Evolutionary conservation across 2,329 filamentous ascomycete genomes (phyloP), one percentile per base, ranked within the genome.

Genomic region (Talaromyces sp.): DNA sequence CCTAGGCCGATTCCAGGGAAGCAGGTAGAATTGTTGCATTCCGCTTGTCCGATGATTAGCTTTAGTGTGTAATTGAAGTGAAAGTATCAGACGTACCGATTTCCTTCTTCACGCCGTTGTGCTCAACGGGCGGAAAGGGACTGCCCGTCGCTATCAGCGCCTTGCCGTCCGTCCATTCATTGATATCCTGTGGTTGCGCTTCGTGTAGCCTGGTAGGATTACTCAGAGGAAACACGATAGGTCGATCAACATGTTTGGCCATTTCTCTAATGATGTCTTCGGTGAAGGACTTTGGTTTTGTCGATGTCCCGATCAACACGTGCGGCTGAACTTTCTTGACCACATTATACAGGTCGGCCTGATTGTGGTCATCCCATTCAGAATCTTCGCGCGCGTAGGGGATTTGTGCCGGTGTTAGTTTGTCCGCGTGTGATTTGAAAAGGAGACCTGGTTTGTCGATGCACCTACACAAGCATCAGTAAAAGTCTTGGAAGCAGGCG

Each of bases 1-100:
- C 91, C 92, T 0, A 96, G 86, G 0, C 91, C 92, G 63, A 96
- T 93, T 0, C 91, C 91, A 0, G 92, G 92, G 74, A 96, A 96
- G 16, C 89, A 89, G 37, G 90, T 90, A 0, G 87, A 89, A 77
- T 96, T 96, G 78, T 96, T 96, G 78, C 92, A 96, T 75, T 96
- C 92, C 25, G 91, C 91, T 70, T 83, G 16, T 5, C n/a, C 31
- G 31, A 12, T 11, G 21, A 21, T 54, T 16, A 54, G 50, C 21
- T 54, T 37, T 12, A n/a, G 8, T 9, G 11, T 37, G n/a, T 21
- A 54, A 3, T 14, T 12, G 16, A 18, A 33, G 11, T 21, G 31
- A 6, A 11, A 16, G 9, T n/a, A 16, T 44, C 16, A 9, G 9
- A 71, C 77, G 70, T 70, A 83, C 81, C 80, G 18, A 87, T 81